Evolutionary conservation across 108 stramenopile species (phyloP), one percentile per base, ranked within the genome.

Genomic region (Cyclostephanos invisitatus): DNA sequence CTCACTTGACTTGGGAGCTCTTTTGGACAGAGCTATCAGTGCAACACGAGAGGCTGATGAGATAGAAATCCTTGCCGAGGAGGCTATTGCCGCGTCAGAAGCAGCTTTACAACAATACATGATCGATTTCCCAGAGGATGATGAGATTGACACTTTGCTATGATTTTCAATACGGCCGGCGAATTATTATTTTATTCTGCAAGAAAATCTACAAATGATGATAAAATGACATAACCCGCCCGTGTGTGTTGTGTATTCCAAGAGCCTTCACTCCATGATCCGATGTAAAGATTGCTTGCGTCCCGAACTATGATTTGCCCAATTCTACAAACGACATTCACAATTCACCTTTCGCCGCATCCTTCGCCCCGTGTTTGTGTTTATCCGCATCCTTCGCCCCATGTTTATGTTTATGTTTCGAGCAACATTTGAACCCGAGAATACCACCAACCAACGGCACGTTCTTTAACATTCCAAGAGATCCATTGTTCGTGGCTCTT

Each of bases 91-190:
- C 53, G 67, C 59, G 18, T 77, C 81, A 10, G 83, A 86, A 66
- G 75, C 53, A 11, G 62, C 44, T 3, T 82, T 88, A 65, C 80
- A 80, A 28, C 83, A 88, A 50, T 77, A 86, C 70, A 54, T 86
- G 68, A 76, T 73, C 42, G 85, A 88, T 75, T 86, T 83, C 66
- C 84, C 87, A 8, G 84, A 86, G 47, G 62, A 56, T 72, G 27
- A 11, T 5, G 14, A 27, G 32, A 29, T 57, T 5, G 56, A 57
- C 29, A 5, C 56, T 54, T 46, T 46, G 15, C 14, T 14, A 46
- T 46, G 1, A 14, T 46, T 15, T 46, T 15, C 15, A 46, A 14
- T 15, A 46, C 40, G 12, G 17, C 44, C 12, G 44, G 44, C 44
- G 17, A 46, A 14, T 7, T 46, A 15, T 17, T n/a, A n/a, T n/a